Base-by-base conservation (phyloP, 2,329 filamentous ascomycete genomes). In the Colletotrichum abscissum region DNA sequence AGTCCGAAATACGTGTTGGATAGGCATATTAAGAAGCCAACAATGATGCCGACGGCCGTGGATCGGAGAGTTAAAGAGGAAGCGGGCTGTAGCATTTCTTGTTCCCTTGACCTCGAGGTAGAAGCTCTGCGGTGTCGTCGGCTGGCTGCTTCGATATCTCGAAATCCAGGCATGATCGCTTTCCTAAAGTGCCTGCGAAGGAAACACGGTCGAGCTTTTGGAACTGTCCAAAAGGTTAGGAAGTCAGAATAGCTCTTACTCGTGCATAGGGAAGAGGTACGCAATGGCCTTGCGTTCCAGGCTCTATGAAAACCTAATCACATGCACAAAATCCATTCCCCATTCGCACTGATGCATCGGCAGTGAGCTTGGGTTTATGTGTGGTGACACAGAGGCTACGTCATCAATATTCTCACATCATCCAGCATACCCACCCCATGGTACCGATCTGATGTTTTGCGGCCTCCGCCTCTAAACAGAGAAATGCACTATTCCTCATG, bases 1-100 rank as follows among this genome's bases (percentile, higher is more conserved):
- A 63, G 46, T 33, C 60, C 46, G 52, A 63, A 63, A 11, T 63
- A 63, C 7, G 60, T 63, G 19, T 63, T 63, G 6, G 60, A 54
- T 19, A 63, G 19, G 14, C 60, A 63, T 33, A 63, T 63, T 14
- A 54, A 46, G 1, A 33, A 16, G 2, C 60, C 60, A 35, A 63
- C 46, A n/a, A 63, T 22, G n/a, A 6, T 63, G 11, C 46, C 60
- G 33, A 63, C 60, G 12, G 54, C 12, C 3, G 19, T 26, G 12
- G 42, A 63, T 6, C 60, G 24, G 12, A 63, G 28, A 38, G 60
- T 52, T 22, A 52, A 28, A 19, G 26, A 52, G 14, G 60, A 54
- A 16, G 42, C 6, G 8, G 60, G 19, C 0, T 19, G 24, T 22
- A 8, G 5, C 38, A 9, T 19, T 19, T 52, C 59, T 2, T 30